Evolutionary conservation across 306 rosid species (phyloP), one percentile per base, ranked within the genome.

Genomic region (Carpinus fangiana): DNA sequence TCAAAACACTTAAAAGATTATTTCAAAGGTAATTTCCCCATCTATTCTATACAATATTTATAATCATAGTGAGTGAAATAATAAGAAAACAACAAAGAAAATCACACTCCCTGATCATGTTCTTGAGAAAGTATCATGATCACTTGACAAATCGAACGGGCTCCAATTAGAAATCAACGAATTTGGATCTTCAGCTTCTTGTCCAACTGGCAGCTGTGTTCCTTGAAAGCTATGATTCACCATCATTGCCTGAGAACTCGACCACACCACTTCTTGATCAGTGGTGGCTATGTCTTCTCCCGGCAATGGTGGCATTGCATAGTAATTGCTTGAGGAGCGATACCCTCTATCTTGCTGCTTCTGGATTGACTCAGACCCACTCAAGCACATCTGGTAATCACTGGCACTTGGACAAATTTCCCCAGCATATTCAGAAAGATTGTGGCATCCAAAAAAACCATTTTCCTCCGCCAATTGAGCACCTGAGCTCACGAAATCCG

Each of bases 221-320:
- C 78, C 75, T 69, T 84, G 88, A 75, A 87, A 72, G 60, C 38
- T 66, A 76, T 75, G 86, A 70, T 81, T 73, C 41, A 83, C 77
- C 96, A 91, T 82, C 86, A 90, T 82, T 41, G 7, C 45, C 56
- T 81, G 50, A 76, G 88, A 83, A 72, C 73, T 79, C 12, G 88
- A 79, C 91, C 92, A 89, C 79, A 89, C 70, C 52, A 81, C 79
- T 61, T 87, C 81, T 76, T 74, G 48, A 28, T 76, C 26, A 31
- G 34, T 1, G 34, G 34, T 31, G 31, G 61, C 72, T 48, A 76
- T 78, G 62, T 85, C 93, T 85, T 90, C 92, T n/a, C 84, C 90
- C 7, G 93, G 93, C 76, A 92, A 77, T 47, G 93, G 93, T 4
- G 93, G 97, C 80, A 90, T 80, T 81, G 80, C 90, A 71, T 84